Evolutionary conservation across 495 filamentous ascomycete genomes (phyloP).

Genomic region (Podospora anserina): DNA sequence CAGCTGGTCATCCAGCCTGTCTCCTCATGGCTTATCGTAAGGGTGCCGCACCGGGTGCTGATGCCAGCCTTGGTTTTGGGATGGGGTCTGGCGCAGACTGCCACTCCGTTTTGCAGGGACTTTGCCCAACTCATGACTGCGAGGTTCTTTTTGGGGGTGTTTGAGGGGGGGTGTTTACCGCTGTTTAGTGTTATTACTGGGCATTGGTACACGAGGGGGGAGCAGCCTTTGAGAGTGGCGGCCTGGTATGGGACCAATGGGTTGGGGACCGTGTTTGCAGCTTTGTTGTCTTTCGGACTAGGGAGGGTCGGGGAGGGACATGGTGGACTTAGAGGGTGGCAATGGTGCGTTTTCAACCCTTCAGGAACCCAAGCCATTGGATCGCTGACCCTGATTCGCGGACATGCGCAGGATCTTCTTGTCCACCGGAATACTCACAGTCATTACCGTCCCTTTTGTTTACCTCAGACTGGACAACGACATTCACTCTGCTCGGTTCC

Average conservation of each 20-base stretch:
- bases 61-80: slow-evolving; percentile 59
- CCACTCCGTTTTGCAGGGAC: slow-evolving; percentile 52
- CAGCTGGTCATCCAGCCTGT: slow-evolving; percentile 66
- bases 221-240: slow-evolving; percentile 60
- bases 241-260: slow-evolving; percentile 67
- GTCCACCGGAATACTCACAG: slow-evolving; percentile 55
- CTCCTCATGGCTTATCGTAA: slow-evolving; percentile 62
- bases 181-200: slow-evolving; percentile 57
- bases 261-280: slow-evolving; percentile 60
- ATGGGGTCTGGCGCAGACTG: slow-evolving; percentile 59
- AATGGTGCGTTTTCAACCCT: slow-evolving; percentile 47
- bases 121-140: slow-evolving; percentile 51
- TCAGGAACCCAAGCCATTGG: not conserved
- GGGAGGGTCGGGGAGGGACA: slow-evolving; percentile 50
- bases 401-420: slow-evolving; percentile 59
- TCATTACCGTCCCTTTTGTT: slow-evolving; percentile 50
- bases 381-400: not conserved
- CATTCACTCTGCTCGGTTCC: slow-evolving; percentile 51
- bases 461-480: slow-evolving; percentile 53
- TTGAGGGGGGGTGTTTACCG: slow-evolving; percentile 61
- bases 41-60: slow-evolving; percentile 61
- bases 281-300: slow-evolving; percentile 58
- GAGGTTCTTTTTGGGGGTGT: slow-evolving; percentile 60
- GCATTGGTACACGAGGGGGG: slow-evolving; percentile 62
- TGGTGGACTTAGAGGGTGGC: slow-evolving; percentile 54